Percentiles rank a stretch among this genome's conserved stretches.
Evolutionary conservation across 139 green algal genomes (phyloP).

Genomic region (Tetradesmus obliquus): DNA sequence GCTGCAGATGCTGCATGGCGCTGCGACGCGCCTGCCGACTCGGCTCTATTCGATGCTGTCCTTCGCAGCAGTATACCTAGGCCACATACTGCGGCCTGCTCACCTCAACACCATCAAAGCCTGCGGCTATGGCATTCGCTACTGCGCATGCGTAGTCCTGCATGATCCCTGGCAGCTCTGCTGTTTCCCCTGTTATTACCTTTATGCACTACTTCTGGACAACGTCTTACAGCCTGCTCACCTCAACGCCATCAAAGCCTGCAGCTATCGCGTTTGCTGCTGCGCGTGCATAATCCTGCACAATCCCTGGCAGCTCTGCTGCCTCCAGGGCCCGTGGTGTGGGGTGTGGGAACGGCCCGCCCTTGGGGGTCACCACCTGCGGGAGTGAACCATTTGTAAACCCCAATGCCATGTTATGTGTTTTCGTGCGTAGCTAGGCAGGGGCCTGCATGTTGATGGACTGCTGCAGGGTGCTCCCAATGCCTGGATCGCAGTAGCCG

Average conservation of each 20-base stretch:
- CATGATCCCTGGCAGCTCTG: constrained; percentile 30
- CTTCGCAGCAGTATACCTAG: too few relatives aligned
- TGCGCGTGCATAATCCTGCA: constrained; percentile 19
- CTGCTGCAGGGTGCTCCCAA: too few relatives aligned
- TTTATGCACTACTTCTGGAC: too few relatives aligned
- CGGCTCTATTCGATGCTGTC: too few relatives aligned
- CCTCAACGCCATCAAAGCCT: constrained; percentile 41
- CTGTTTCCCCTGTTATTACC: neutral
- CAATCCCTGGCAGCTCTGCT: constrained; percentile 22
- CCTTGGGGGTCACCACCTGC: neutral
- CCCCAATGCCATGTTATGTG: neutral
- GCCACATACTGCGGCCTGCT: too few relatives aligned
- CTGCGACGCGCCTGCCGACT: too few relatives aligned
- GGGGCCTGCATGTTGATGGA: too few relatives aligned
- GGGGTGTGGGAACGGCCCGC: constrained; percentile 35
- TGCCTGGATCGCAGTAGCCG: too few relatives aligned
- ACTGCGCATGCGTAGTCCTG: constrained; percentile 17
- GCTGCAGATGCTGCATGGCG: too few relatives aligned
- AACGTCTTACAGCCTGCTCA: neutral
- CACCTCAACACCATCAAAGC: constrained; percentile 20
- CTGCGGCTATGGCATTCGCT: constrained; percentile 22
- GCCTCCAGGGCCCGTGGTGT: neutral
- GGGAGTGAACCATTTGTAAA: neutral
- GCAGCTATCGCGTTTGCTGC: constrained; percentile 25
- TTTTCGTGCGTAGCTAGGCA: too few relatives aligned